These are phyloP conservation scores for Populus ilicifolia DNA, from an alignment of 345 rosid genomes.

Conservation along the genomic window DNA sequence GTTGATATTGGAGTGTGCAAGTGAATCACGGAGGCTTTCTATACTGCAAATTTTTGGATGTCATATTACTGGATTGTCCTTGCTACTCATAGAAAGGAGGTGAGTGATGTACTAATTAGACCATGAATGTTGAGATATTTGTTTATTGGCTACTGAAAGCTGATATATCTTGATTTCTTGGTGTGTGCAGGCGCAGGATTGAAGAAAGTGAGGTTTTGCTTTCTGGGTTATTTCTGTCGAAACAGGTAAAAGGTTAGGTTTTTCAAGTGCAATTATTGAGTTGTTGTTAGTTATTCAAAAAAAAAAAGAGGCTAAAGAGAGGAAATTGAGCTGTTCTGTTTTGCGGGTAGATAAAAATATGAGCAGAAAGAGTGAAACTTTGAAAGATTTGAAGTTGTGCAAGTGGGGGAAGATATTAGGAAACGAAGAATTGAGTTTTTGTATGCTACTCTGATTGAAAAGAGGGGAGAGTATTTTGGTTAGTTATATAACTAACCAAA, in stretches of 20 bases:
- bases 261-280: not conserved
- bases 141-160: not conserved
- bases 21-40: conserved; percentile 34
- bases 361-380: not conserved
- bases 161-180: not conserved
- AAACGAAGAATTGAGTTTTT: not conserved
- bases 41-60: conserved; percentile 12
- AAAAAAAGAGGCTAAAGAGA: not conserved
- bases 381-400: conserved; percentile 11
- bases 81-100: conserved; percentile 17
- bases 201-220: too few species aligned
- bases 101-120: not conserved
- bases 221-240: too few species aligned
- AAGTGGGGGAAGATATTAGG: not conserved
- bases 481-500: not conserved
- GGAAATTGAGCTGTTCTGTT: not conserved
- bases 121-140: conserved; percentile 1
- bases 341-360: not conserved
- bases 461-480: not conserved
- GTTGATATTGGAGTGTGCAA: conserved; percentile 33
- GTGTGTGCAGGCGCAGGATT: too few species aligned
- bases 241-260: too few species aligned
- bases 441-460: not conserved
- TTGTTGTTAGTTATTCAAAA: not conserved
- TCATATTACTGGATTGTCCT: conserved; percentile 14